phyloP scores from a whole-genome alignment of 2,329 filamentous ascomycete genomes.

The Bimuria novae-zelandiae region DNA sequence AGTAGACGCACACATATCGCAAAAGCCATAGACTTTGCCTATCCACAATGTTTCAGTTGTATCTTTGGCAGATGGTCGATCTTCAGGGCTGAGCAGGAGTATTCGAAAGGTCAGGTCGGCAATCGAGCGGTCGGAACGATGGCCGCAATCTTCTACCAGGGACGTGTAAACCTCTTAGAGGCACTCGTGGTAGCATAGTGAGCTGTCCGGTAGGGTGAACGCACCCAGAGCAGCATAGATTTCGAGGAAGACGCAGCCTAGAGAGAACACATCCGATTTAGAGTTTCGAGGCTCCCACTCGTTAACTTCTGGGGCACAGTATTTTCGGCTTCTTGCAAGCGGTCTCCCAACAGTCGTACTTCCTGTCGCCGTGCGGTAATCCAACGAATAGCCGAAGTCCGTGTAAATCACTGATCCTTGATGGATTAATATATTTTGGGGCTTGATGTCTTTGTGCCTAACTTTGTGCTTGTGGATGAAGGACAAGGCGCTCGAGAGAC shows the following conservation, averaged over 20 bases:
- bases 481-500: constrained; percentile 17
- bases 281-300: constrained; percentile 18
- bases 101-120: too few relatives aligned
- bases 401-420: constrained; percentile 20
- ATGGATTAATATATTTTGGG: constrained; percentile 26
- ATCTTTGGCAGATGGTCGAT: too few relatives aligned
- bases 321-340: constrained; percentile 12
- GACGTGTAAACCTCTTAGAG: too few relatives aligned
- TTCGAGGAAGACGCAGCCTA: constrained; percentile 18
- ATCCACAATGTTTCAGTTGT: too few relatives aligned
- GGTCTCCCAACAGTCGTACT: constrained; percentile 22
- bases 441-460: constrained; percentile 30
- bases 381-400: constrained; percentile 26
- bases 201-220: too few relatives aligned
- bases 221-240: constrained; percentile 3
- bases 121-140: too few relatives aligned
- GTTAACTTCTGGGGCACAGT: constrained; percentile 24
- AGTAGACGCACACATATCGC: too few relatives aligned
- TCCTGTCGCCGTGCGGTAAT: constrained; percentile 7
- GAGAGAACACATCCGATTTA: constrained; percentile 15
- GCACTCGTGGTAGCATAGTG: too few relatives aligned
- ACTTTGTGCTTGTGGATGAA: constrained; percentile 24
- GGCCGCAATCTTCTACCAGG: too few relatives aligned
- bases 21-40: too few relatives aligned
- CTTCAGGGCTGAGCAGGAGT: too few relatives aligned